A percentile compares a stretch with the other conserved stretches of the same genome.
Conservation (phyloP, 352 stramenopile genomes). For the Blastocystis sp. region DNA sequence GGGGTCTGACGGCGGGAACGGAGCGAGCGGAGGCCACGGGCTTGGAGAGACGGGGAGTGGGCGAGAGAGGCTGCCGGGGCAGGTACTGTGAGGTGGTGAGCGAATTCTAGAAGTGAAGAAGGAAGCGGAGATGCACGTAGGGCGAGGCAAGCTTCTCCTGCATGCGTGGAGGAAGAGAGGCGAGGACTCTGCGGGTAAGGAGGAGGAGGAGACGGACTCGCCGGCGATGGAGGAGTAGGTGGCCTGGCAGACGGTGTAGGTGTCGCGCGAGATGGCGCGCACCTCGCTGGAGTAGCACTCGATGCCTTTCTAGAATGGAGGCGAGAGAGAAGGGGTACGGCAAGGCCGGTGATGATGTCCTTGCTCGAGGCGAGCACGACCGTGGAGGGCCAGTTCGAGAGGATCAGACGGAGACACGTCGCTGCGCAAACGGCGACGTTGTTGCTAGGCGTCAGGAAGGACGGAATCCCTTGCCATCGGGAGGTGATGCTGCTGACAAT, state of each 20-base stretch:
- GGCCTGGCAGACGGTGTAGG: neutral
- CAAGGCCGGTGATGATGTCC: conserved; percentile 8
- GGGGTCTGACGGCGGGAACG: too few species aligned
- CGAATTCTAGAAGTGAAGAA: too few species aligned
- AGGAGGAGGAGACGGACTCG: neutral
- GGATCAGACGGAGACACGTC: conserved; percentile 26
- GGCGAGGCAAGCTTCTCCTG: too few species aligned
- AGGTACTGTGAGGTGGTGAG: too few species aligned
- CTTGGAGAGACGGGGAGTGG: too few species aligned
- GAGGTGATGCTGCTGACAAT: neutral
- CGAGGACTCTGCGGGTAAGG: too few species aligned
- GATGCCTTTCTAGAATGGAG: conserved; percentile 14
- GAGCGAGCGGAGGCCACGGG: too few species aligned
- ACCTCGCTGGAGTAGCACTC: conserved; percentile 21
- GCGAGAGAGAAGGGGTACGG: neutral
- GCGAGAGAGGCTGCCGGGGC: too few species aligned
- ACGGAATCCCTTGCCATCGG: neutral
- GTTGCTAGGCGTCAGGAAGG: neutral
- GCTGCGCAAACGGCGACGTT: conserved; percentile 5
- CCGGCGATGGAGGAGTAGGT: conserved; percentile 33
- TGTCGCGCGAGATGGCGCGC: neutral
- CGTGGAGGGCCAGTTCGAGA: conserved; percentile 13
- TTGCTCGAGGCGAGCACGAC: neutral
- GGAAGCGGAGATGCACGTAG: too few species aligned
- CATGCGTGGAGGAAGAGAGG: too few species aligned